Conservation (phyloP, 805 yeast genomes). For the Ogataea siamensis region DNA sequence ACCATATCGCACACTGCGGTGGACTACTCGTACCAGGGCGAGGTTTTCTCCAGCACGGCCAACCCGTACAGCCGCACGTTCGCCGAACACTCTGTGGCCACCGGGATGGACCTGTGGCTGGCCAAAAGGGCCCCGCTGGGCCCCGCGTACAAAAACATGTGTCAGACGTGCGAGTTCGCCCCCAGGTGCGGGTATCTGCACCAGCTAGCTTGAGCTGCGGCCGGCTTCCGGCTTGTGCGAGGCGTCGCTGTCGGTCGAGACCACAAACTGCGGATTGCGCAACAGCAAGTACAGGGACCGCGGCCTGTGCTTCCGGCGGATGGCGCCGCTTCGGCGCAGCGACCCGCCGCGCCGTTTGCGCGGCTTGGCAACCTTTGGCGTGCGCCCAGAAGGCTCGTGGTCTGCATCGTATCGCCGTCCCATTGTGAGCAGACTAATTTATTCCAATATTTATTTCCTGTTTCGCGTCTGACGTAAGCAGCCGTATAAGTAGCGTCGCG, state of each 20-base stretch:
- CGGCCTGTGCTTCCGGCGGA: slow-evolving; percentile 2
- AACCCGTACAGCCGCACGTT: slow-evolving; percentile 38
- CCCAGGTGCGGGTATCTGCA: slow-evolving; percentile 37
- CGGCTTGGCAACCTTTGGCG: neutral
- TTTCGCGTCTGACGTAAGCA: slow-evolving; percentile 5
- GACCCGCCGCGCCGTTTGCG: neutral
- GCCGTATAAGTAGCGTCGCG: slow-evolving; percentile 2
- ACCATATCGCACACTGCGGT: slow-evolving; percentile 38
- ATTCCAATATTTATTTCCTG: neutral
- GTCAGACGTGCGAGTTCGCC: slow-evolving; percentile 56
- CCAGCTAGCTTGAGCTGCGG: slow-evolving; percentile 6
- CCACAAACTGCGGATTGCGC: slow-evolving; percentile 5
- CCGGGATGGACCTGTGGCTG: slow-evolving; percentile 53
- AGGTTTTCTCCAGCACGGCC: slow-evolving; percentile 40
- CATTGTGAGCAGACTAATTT: neutral
- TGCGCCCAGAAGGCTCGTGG: slow-evolving; percentile 3
- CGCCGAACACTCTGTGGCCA: slow-evolving; percentile 31
- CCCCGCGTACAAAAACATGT: slow-evolving; percentile 40
- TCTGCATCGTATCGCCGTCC: slow-evolving; percentile 6
- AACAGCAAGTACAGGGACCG: slow-evolving; percentile 1
- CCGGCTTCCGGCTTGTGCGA: slow-evolving; percentile 9
- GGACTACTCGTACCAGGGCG: slow-evolving; percentile 50
- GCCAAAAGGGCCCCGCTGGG: slow-evolving; percentile 53
- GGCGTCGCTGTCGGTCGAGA: slow-evolving; percentile 1
- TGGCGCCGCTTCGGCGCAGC: slow-evolving; percentile 6